phyloP scores from a whole-genome alignment of 75 land plant genomes.

The Chamaecyparis obtusa region DNA sequence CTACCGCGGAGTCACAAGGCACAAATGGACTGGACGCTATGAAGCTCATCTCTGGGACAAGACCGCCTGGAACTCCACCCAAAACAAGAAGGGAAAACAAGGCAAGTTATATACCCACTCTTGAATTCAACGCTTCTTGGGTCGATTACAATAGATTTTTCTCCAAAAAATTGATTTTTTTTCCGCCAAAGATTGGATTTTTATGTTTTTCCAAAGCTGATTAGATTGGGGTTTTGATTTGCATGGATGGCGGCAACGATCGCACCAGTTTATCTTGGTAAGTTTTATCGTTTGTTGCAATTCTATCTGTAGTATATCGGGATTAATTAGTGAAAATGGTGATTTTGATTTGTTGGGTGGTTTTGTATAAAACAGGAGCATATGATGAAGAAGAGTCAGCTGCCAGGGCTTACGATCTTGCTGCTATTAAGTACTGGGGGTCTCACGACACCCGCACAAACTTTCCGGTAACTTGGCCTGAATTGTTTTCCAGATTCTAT shows the following conservation, averaged over 20 bases:
- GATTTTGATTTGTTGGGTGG: neutral
- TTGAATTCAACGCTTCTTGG: no score
- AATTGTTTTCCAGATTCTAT: neutral
- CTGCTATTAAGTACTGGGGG: constrained; percentile 27
- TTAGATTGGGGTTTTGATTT: neutral
- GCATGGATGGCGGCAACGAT: neutral
- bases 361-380: constrained; percentile 7
- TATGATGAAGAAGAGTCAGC: constrained; percentile 22
- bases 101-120: constrained; percentile 16
- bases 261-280: constrained; percentile 10
- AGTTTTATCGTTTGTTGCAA: neutral
- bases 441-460: neutral
- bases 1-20: constrained; percentile 43
- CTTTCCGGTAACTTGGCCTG: neutral
- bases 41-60: constrained; percentile 78
- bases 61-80: constrained; percentile 56
- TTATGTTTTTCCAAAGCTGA: neutral
- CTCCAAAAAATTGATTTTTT: neutral
- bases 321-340: no score
- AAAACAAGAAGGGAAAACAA: constrained; percentile 70
- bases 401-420: constrained; percentile 20
- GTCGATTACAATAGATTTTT: neutral
- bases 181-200: neutral
- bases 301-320: no score
- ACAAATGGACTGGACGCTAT: constrained; percentile 63